Evolutionary conservation across 139 green algal species (phyloP).

Genomic region (Desmodesmus armatus): DNA sequence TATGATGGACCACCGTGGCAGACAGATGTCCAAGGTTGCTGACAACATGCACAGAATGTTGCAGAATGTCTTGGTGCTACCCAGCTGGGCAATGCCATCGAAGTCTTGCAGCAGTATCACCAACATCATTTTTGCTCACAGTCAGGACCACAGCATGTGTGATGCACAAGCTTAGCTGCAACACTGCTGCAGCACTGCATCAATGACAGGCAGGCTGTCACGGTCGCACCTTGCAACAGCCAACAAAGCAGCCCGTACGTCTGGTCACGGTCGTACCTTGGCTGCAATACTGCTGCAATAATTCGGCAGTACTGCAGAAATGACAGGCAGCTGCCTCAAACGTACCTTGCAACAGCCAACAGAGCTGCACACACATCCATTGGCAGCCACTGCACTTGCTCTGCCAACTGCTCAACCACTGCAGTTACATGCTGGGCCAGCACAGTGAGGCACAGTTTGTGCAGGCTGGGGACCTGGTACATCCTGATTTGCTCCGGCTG

Average conservation of each 20-base stretch:
- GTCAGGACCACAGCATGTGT: not conserved
- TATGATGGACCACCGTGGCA: too few species aligned
- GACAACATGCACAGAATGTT: too few species aligned
- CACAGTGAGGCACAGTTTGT: slow-evolving; percentile 5
- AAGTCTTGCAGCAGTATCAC: too few species aligned
- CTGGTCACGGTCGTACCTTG: too few species aligned
- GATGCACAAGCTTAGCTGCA: not conserved
- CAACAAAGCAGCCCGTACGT: not conserved
- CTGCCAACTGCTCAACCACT: slow-evolving; percentile 5
- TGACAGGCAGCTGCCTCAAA: too few species aligned
- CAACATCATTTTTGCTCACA: too few species aligned
- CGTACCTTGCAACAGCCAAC: slow-evolving; percentile 41
- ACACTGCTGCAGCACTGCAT: not conserved
- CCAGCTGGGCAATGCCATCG: too few species aligned
- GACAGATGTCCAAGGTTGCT: too few species aligned
- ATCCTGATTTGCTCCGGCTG: not conserved
- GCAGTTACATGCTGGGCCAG: slow-evolving; percentile 1
- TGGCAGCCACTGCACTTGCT: slow-evolving; percentile 18
- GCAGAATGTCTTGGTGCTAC: too few species aligned
- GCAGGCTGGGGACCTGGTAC: not conserved
- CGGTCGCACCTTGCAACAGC: not conserved
- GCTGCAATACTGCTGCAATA: too few species aligned
- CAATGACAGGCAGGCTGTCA: not conserved
- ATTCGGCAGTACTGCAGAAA: too few species aligned
- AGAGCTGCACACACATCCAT: slow-evolving; percentile 30